Base-by-base conservation (phyloP, 768 basidiomycete genomes). In the Leccinellum rugosiceps region DNA sequence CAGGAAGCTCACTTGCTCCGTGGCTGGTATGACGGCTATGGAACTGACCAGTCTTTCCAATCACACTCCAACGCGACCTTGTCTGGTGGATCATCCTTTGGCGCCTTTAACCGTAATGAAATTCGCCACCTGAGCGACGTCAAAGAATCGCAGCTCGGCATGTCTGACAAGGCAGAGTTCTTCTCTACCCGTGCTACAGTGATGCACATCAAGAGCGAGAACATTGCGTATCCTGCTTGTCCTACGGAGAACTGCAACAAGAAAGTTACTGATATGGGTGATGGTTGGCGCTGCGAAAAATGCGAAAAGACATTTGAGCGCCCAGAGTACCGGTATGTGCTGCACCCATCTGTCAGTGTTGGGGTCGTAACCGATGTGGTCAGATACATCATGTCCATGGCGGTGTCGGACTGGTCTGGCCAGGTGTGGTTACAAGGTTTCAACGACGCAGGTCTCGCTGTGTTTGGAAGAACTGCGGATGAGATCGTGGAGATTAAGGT, bases 341-440 rank as follows among this genome's bases (percentile, higher is more conserved):
- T 21, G 10, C 30, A 4, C 26, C 38, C 1, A 8, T 44, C 54
- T 54, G 28, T 48, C n/a, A n/a, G 44, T 25, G 53, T 55, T 55
- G 26, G 32, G 25, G 41, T 56, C 5, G 41, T 57, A 57, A 62
- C 47, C 31, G 1, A 19, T 56, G 28, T 26, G 38, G 4, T 13
- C 56, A 90, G 89, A 53, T 92, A 90, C 63, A 86, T 96, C 66
- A 79, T 98, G 62, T 82, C 85, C 38, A 79, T 97, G 76, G 91
- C 90, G 48, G 87, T 93, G 3, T 83, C 92, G n/a, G 97, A 99
- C 71, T 83, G 86, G 75, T 90, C 92, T 17, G 87, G 85, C 21
- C 92, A 95, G 71, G 81, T 85, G 17, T 98, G 96, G 96, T 76
- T 98, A 46, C 91, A 92, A 60, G 93, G 90, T 4, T 99, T 99